Evolutionary conservation across 1,139 yeast genomes (phyloP), one percentile per base, ranked within the genome.

Genomic region (Nadsonia starkeyi-henricii): DNA sequence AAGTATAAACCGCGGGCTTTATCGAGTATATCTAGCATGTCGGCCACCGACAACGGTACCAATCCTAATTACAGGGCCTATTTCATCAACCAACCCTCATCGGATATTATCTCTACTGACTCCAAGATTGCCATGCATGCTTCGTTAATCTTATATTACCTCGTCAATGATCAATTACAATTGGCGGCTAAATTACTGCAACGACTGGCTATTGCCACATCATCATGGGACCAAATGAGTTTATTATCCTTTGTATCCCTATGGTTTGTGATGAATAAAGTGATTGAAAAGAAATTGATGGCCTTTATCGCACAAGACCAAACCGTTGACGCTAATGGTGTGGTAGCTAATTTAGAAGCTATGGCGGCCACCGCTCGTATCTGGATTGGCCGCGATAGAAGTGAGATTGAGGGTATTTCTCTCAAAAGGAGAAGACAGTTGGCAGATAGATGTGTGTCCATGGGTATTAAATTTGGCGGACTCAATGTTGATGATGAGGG

Each of bases 361-460:
- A 51, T 60, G 43, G 56, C 64, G 9, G 62, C 61, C 2, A 52
- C 53, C 17, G 62, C 62, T 18, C 60, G 69, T 23, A 54, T 65
- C 26, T 65, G 69, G 68, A 57, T 65, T 39, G 69, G 69, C 26
- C 60, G 66, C 36, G 63, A 62, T 37, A 56, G 55, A 30, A 67
- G 65, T n/a, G 65, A 62, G 26, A 50, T 51, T 8, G 58, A 55
- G 37, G 66, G 66, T 5, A 45, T 65, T 18, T 46, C 56, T n/a
- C 52, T 63, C 37, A 55, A 54, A 15, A 50, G 58, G 23, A 57
- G 68, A 36, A 50, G 68, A 26, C 55, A 58, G 43, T 52, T 65
- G 23, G 68, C 62, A 17, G 63, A 63, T 42, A 59, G 62, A 46
- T 63, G 63, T 39, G 63, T 65, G 30, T 49, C 56, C 45, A 53